A percentile compares a stretch with the other conserved stretches of the same genome.
Evolutionary conservation across 345 rosid species (phyloP).

Genomic region (Kernera saxatilis): DNA sequence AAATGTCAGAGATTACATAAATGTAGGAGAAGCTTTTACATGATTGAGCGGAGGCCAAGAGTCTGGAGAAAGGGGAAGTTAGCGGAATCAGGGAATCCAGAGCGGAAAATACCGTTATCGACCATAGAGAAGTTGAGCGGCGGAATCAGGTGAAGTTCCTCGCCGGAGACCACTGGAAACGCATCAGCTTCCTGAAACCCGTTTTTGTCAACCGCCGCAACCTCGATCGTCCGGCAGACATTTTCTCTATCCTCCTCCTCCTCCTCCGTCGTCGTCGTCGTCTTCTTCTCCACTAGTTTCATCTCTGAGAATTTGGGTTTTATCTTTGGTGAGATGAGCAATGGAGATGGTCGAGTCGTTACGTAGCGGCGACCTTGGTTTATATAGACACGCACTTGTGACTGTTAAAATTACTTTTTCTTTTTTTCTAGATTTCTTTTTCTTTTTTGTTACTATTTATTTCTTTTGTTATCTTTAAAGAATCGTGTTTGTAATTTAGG

Average conservation of each 20-base stretch:
- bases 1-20: neutral
- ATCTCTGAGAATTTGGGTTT: neutral
- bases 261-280: neutral
- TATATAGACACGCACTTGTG: slow-evolving; percentile 26
- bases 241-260: neutral
- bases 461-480: neutral
- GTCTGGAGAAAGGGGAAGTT: slow-evolving; percentile 86
- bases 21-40: slow-evolving; percentile 36
- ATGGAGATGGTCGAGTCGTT: slow-evolving; percentile 26
- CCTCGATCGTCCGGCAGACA: slow-evolving; percentile 51
- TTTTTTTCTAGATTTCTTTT: no score
- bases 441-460: neutral
- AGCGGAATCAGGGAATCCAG: slow-evolving; percentile 91
- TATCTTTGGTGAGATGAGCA: neutral
- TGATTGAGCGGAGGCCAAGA: slow-evolving; percentile 89
- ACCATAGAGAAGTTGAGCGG: slow-evolving; percentile 96
- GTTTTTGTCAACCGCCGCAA: slow-evolving; percentile 40
- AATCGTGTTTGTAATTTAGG: neutral
- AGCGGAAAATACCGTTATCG: slow-evolving; percentile 89
- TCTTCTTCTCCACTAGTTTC: slow-evolving; percentile 21
- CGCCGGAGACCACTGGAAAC: slow-evolving; percentile 21
- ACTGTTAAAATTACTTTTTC: neutral
- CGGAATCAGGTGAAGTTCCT: slow-evolving; percentile 57
- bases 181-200: slow-evolving; percentile 17
- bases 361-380: slow-evolving; percentile 31